Conservation (phyloP, 768 basidiomycete species). For the Kwoniella newhampshirensis region DNA sequence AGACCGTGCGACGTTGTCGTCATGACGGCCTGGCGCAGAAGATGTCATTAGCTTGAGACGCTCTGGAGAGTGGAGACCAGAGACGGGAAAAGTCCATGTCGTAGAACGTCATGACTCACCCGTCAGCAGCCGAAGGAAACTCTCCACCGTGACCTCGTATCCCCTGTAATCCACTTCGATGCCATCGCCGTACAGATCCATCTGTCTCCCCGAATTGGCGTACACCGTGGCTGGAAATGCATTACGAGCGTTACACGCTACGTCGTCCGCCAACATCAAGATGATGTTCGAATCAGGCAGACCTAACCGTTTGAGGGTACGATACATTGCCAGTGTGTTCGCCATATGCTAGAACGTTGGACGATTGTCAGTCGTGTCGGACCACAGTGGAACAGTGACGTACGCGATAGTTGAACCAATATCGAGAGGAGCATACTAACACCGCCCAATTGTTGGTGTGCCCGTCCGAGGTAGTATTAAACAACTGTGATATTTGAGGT, state of each 20-base stretch:
- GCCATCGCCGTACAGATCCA: conserved; percentile 92
- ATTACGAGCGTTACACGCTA: conserved; percentile 88
- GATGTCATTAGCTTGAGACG: not conserved
- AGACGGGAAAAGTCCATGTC: not conserved
- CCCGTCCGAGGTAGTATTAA: conserved; percentile 29
- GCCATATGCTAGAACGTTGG: conserved; percentile 82
- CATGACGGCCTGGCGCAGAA: conserved; percentile 71
- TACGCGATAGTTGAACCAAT: conserved; percentile 99
- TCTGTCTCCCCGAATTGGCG: conserved; percentile 73
- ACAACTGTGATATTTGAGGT: conserved; percentile 31
- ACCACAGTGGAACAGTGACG: conserved; percentile 47
- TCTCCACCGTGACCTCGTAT: conserved; percentile 97
- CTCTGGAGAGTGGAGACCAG: conserved; percentile 1
- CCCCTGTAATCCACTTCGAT: conserved; percentile 98
- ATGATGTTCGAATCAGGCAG: conserved; percentile 99
- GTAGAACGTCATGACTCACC: conserved; percentile 59
- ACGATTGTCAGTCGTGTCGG: not conserved
- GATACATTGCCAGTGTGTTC: conserved; percentile 97
- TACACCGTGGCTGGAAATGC: conserved; percentile 89
- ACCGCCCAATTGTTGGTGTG: conserved; percentile 99
- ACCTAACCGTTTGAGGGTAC: conserved; percentile 94
- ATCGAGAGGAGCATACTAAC: conserved; percentile 85
- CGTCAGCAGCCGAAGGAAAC: conserved; percentile 85
- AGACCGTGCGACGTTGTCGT: conserved; percentile 78
- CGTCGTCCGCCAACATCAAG: conserved; percentile 97